A percentile compares a stretch with the other conserved stretches of the same genome.
phyloP scores from a whole-genome alignment of 768 basidiomycete species.

The Crepidotus variabilis region DNA sequence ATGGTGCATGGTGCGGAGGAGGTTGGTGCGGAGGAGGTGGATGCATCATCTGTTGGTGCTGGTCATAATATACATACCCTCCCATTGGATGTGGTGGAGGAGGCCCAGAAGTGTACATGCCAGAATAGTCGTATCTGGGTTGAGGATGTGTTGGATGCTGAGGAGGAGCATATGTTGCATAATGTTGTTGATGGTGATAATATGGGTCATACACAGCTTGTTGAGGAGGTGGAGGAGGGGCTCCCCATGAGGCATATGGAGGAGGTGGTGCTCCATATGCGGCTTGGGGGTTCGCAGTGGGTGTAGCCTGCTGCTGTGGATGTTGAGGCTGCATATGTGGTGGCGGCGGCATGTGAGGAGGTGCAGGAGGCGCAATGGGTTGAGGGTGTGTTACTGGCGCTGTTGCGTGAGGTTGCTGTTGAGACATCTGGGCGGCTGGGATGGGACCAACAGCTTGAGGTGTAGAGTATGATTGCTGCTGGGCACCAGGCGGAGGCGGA shows the following conservation, averaged over 20 bases:
- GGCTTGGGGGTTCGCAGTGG: slow-evolving; percentile 10
- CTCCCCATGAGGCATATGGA: slow-evolving; percentile 21
- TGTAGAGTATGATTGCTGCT: slow-evolving; percentile 17
- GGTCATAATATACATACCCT: slow-evolving; percentile 8
- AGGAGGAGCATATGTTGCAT: slow-evolving; percentile 8
- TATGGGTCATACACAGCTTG: slow-evolving; percentile 27
- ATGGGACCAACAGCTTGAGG: slow-evolving; percentile 7
- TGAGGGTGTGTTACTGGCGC: slow-evolving; percentile 2
- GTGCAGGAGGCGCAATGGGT: slow-evolving; percentile 12
- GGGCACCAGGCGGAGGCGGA: slow-evolving; percentile 18
- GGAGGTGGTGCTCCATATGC: slow-evolving; percentile 18
- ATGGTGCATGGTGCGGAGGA: slow-evolving; percentile 11
- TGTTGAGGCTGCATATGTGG: slow-evolving; percentile 17
- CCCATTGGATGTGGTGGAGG: slow-evolving; percentile 1
- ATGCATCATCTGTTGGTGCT: slow-evolving; percentile 2
- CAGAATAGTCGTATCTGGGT: slow-evolving; percentile 3
- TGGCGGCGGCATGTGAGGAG: slow-evolving; percentile 19
- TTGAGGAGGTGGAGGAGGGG: slow-evolving; percentile 21
- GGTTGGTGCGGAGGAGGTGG: background rate
- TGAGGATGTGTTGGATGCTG: slow-evolving; percentile 6
- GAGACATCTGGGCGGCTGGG: slow-evolving; percentile 17
- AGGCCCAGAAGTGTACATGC: slow-evolving; percentile 3
- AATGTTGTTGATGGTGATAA: slow-evolving; percentile 23
- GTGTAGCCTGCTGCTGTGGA: slow-evolving; percentile 15
- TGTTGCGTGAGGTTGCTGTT: slow-evolving; percentile 13